Conservation (phyloP, 2,329 filamentous ascomycete genomes). For the Ilyonectria destructans region DNA sequence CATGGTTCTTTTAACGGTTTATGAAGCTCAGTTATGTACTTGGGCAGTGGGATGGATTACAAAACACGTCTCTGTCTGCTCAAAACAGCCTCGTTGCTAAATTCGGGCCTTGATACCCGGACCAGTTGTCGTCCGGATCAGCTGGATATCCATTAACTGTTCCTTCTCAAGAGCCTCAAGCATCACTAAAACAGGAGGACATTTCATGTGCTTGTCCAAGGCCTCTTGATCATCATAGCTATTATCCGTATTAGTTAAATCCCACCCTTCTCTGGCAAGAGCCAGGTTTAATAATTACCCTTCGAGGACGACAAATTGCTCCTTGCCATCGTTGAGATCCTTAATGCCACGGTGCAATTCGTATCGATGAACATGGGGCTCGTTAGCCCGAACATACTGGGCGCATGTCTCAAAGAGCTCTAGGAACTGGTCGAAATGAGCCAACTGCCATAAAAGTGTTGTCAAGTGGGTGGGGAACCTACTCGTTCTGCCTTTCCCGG, state of each 20-base stretch:
- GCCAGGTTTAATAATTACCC: slow-evolving; percentile 36
- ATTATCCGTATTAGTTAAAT: slow-evolving; percentile 2
- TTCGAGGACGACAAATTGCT: slow-evolving; percentile 48
- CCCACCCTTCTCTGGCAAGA: not conserved
- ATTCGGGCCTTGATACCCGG: slow-evolving; percentile 32
- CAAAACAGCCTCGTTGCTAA: not conserved
- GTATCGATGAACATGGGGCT: slow-evolving; percentile 48
- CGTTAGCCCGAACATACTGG: slow-evolving; percentile 43
- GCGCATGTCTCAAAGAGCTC: slow-evolving; percentile 44
- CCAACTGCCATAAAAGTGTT: not conserved
- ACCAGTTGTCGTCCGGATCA: slow-evolving; percentile 41
- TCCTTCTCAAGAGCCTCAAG: slow-evolving; percentile 42
- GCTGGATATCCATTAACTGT: slow-evolving; percentile 34
- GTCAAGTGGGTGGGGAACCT: slow-evolving; percentile 20
- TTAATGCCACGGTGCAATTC: slow-evolving; percentile 46
- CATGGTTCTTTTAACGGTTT: not conserved
- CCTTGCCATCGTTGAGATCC: slow-evolving; percentile 42
- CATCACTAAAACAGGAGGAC: slow-evolving; percentile 39
- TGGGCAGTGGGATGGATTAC: too few species aligned
- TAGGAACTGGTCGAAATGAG: slow-evolving; percentile 37
- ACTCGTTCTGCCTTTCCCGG: slow-evolving; percentile 45
- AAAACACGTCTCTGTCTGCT: too few species aligned
- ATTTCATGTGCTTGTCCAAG: slow-evolving; percentile 42
- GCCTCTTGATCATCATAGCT: slow-evolving; percentile 47
- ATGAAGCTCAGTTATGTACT: too few species aligned